These are phyloP conservation scores for Globisporangium megalacanthum DNA, from an alignment of 352 stramenopile species.

Conservation along the genomic window DNA sequence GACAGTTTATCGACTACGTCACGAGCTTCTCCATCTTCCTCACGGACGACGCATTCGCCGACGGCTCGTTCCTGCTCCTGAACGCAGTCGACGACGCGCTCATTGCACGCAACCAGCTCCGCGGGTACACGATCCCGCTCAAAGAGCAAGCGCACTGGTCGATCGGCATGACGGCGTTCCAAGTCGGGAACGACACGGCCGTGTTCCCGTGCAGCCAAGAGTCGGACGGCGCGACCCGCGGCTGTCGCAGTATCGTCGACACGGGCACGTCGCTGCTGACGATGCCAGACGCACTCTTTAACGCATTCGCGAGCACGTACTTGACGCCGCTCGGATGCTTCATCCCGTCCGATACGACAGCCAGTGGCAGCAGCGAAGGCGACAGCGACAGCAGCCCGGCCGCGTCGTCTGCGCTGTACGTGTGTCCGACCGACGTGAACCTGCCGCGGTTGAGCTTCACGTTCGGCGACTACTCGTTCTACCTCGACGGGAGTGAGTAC, in stretches of 20 bases:
- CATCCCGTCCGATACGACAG: not conserved
- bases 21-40: constrained; percentile 67
- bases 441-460: constrained; percentile 49
- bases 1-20: constrained; percentile 54
- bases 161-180: constrained; percentile 54
- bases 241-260: constrained; percentile 58
- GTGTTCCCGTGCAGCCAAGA: constrained; percentile 35
- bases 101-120: constrained; percentile 39
- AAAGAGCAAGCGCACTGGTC: constrained; percentile 51
- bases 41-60: constrained; percentile 25
- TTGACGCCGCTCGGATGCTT: constrained; percentile 8
- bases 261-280: constrained; percentile 42
- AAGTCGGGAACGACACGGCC: constrained; percentile 30
- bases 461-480: constrained; percentile 54
- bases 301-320: constrained; percentile 1
- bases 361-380: not conserved
- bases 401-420: constrained; percentile 28
- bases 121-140: constrained; percentile 38
- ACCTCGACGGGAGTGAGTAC: constrained; percentile 57
- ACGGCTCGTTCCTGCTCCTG: constrained; percentile 60
- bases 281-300: constrained; percentile 4
- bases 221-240: constrained; percentile 1
- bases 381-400: not conserved
- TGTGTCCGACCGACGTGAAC: constrained; percentile 38
- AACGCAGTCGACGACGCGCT: constrained; percentile 59